phyloP scores from a whole-genome alignment of 176 grass and related monocot genomes.

The Oryza rufipogon region DNA sequence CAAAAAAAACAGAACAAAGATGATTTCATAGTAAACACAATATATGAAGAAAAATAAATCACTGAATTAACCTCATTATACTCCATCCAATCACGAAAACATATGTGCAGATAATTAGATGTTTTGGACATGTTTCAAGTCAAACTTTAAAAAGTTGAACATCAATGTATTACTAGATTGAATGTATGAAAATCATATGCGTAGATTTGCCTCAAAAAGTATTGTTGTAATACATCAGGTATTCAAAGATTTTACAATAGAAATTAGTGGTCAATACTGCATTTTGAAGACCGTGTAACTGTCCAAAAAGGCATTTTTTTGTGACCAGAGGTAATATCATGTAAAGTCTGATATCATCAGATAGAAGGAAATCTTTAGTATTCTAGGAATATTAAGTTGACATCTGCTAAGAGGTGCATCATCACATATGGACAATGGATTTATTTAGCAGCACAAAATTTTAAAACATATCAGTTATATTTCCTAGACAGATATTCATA shows the following conservation, averaged over 20 bases:
- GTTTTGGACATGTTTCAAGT: background rate
- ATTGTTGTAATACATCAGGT: background rate
- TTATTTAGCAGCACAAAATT: slow-evolving; percentile 16
- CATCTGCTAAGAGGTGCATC: background rate
- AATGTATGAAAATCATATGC: too few relatives aligned
- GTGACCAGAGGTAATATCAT: background rate
- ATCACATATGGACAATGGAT: background rate
- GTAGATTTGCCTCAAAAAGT: background rate
- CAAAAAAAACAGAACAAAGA: background rate
- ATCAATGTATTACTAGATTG: background rate
- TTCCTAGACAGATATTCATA: slow-evolving; percentile 18
- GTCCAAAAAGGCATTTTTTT: background rate
- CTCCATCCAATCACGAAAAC: background rate
- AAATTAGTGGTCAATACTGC: background rate
- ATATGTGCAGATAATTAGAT: background rate
- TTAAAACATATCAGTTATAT: background rate
- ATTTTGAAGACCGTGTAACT: background rate
- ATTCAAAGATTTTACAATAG: background rate
- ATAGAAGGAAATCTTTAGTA: slow-evolving; percentile 1
- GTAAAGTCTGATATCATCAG: background rate
- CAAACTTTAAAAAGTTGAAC: background rate
- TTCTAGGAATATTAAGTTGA: slow-evolving; percentile 11
- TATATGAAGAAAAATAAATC: background rate
- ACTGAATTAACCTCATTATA: background rate
- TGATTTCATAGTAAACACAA: background rate